Conservation (phyloP, 139 green algal species). For the Volvox africanus region DNA sequence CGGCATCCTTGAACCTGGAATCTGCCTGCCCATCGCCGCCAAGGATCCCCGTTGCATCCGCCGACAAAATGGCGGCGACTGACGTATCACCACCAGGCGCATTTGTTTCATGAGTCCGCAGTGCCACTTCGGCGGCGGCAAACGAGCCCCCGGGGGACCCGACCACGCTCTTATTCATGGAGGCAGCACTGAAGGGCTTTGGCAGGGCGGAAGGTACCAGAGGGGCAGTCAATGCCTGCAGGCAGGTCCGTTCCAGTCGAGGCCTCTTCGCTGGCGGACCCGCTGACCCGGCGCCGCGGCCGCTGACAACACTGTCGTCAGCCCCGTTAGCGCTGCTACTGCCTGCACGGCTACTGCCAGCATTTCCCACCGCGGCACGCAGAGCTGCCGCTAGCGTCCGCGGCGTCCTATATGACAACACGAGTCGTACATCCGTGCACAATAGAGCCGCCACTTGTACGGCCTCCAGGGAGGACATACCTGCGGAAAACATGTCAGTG, state of each 20-base stretch:
- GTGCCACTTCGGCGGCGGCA: too few species aligned
- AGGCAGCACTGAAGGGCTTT: not conserved
- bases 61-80: not conserved
- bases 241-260: not conserved
- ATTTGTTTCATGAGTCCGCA: too few species aligned
- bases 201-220: not conserved
- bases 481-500: conserved; percentile 32
- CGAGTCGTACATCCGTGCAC: conserved; percentile 34
- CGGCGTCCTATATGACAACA: conserved; percentile 28
- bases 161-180: not conserved
- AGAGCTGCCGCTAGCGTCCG: conserved; percentile 50
- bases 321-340: not conserved
- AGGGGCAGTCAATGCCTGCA: not conserved
- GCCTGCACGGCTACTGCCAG: not conserved
- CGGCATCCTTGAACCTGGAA: not conserved
- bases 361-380: not conserved
- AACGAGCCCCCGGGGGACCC: too few species aligned
- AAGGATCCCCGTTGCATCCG: too few species aligned
- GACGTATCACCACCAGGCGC: too few species aligned
- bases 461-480: conserved; percentile 42
- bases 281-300: not conserved
- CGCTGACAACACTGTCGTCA: not conserved
- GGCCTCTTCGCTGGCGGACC: not conserved
- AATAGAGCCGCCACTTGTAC: conserved; percentile 19
- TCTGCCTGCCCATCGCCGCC: too few species aligned